phyloP scores from a whole-genome alignment of 2,329 filamentous ascomycete species.

The Clonostachys rhizophaga region DNA sequence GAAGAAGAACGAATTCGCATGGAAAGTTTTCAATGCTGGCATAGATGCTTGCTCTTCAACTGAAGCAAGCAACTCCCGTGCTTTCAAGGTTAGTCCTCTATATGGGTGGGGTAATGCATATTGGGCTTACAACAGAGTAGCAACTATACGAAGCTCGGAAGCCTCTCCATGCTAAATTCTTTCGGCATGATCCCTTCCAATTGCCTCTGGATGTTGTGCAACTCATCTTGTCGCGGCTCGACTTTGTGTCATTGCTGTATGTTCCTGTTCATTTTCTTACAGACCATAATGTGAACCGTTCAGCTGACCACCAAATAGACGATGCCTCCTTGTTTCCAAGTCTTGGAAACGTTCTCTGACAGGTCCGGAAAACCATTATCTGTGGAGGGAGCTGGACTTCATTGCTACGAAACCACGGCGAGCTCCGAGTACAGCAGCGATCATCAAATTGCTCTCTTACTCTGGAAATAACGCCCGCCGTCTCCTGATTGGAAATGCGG shows the following conservation, averaged over 20 bases:
- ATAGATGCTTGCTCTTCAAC: constrained; percentile 16
- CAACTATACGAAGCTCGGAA: constrained; percentile 24
- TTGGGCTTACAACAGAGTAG: constrained; percentile 9
- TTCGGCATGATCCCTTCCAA: constrained; percentile 24
- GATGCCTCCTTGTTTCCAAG: constrained; percentile 24
- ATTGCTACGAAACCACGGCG: not conserved
- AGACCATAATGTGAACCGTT: not conserved
- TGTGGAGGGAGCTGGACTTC: constrained; percentile 25
- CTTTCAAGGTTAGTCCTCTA: not conserved
- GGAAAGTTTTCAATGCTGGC: constrained; percentile 31
- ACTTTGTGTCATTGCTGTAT: constrained; percentile 22
- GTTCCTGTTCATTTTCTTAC: not conserved
- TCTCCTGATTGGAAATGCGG: not conserved
- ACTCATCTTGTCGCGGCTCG: constrained; percentile 25
- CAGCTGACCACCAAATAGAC: constrained; percentile 8
- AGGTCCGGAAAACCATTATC: constrained; percentile 14
- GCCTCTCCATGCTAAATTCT: constrained; percentile 24
- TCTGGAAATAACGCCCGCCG: not conserved
- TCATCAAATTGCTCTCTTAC: not conserved
- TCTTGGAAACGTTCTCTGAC: constrained; percentile 19
- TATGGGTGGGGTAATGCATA: not conserved
- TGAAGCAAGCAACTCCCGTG: too few species aligned
- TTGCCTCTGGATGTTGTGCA: constrained; percentile 28
- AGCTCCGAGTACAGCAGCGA: not conserved
- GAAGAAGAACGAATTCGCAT: constrained; percentile 29